Base-by-base conservation (phyloP, 257 asterid genomes). In the Penstemon barbatus region DNA sequence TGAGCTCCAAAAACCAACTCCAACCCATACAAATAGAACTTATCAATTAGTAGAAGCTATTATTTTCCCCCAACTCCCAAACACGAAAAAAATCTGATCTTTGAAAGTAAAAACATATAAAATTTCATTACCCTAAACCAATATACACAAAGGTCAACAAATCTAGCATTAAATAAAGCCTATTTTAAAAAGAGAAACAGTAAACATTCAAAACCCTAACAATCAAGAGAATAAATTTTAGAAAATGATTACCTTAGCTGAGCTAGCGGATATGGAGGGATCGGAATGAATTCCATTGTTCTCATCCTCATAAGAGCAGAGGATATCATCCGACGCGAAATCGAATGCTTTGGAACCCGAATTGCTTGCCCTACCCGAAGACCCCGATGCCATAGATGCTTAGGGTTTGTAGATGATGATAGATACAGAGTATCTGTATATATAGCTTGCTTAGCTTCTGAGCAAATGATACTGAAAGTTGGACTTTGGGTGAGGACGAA, bases 251-350 rank as follows among this genome's bases (percentile, higher is more conserved):
- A 82, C 92, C 89, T 73, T 77, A 42, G 75, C 45, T 49, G 91
- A 72, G 69, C 66, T 75, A 63, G 68, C 65, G 25, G 71, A 78
- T 65, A 57, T 57, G 4, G 84, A 72, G 52, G 87, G 84, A 73
- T 86, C 96, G 77, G 94, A 69, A 70, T 79, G 95, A 70, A 49
- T 71, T 55, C 89, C 98, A 68, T 84, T 84, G 63, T 74, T 71
- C 4, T 69, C 85, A 58, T 86, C 98, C 77, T 90, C 95, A 61
- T 90, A 87, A 1, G 96, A 86, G 74, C 94, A 85, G 52, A 93
- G 88, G 56, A 90, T 87, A 79, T 93, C 96, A 77, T 93, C 99
- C 2, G 96, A 77, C 3, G 69, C 99, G 65, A 93, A 88, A 77
- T 79, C 96, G 76, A 85, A 93, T 7, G 87, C 84, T 67, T 92